phyloP scores from a whole-genome alignment of 495 filamentous ascomycete species.

The Penicillium ucsense region DNA sequence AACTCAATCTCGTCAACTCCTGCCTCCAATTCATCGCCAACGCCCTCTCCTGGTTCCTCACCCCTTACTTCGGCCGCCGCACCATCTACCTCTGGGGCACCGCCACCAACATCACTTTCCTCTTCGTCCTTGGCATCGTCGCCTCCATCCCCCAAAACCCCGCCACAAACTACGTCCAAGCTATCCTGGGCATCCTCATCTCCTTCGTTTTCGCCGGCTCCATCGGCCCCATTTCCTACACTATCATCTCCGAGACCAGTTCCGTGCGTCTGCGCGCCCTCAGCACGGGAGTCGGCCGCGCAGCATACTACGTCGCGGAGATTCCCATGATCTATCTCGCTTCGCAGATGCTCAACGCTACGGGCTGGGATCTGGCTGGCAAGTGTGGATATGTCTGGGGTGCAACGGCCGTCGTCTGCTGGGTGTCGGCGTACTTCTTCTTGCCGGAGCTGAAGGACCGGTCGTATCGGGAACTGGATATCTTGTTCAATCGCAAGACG shows the following conservation, averaged over 20 bases:
- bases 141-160: conserved; percentile 27
- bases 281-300: conserved; percentile 45
- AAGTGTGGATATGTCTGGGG: conserved; percentile 34
- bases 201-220: conserved; percentile 36
- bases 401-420: conserved; percentile 12
- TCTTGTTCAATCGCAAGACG: conserved; percentile 29
- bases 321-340: conserved; percentile 44
- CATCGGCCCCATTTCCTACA: conserved; percentile 43
- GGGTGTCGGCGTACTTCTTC: conserved; percentile 16
- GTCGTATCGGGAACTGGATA: conserved; percentile 33
- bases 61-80: conserved; percentile 34
- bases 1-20: conserved; percentile 28
- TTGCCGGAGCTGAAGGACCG: conserved; percentile 32
- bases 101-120: conserved; percentile 21
- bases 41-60: conserved; percentile 12
- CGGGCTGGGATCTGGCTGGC: conserved; percentile 17
- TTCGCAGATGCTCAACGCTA: conserved; percentile 37
- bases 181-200: conserved; percentile 42
- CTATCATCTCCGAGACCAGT: conserved; percentile 48
- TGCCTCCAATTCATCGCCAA: conserved; percentile 29
- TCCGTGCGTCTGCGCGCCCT: conserved; percentile 40
- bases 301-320: conserved; percentile 31
- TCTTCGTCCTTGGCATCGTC: conserved; percentile 32
- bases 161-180: conserved; percentile 35
- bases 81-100: conserved; percentile 38